Percentiles rank a stretch among this genome's conserved stretches.
These are phyloP conservation scores for Alternaria triticina DNA, from an alignment of 2,329 filamentous ascomycete species.

Conservation along the genomic window DNA sequence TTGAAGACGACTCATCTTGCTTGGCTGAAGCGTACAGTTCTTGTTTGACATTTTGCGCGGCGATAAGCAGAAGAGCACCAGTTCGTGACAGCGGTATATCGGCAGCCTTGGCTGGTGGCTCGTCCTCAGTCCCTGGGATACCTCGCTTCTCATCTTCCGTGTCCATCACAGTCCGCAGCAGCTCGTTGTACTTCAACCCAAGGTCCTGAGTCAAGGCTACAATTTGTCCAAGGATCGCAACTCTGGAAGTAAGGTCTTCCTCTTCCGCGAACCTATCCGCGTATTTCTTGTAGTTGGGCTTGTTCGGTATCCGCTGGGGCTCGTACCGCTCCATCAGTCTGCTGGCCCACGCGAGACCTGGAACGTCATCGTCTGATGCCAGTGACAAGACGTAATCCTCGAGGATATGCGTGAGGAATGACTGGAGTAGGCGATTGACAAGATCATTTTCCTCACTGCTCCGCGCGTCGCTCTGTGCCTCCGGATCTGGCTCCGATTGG, in stretches of 20 bases:
- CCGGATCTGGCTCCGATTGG: slow-evolving; percentile 59
- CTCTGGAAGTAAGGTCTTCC: slow-evolving; percentile 64
- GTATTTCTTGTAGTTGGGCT: slow-evolving; percentile 67
- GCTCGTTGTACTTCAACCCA: slow-evolving; percentile 55
- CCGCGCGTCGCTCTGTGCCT: slow-evolving; percentile 56
- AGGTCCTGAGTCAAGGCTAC: slow-evolving; percentile 70
- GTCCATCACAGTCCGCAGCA: slow-evolving; percentile 54
- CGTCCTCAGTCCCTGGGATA: slow-evolving; percentile 59
- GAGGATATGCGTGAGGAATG: slow-evolving; percentile 78
- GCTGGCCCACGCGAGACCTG: slow-evolving; percentile 58
- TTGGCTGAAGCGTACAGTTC: slow-evolving; percentile 56
- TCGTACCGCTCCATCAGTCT: slow-evolving; percentile 72
- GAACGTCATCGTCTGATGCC: slow-evolving; percentile 52
- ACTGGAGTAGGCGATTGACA: slow-evolving; percentile 70
- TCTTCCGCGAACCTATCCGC: slow-evolving; percentile 70
- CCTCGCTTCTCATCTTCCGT: slow-evolving; percentile 49
- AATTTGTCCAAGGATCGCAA: slow-evolving; percentile 74
- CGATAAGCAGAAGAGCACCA: slow-evolving; percentile 61
- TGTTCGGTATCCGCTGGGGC: slow-evolving; percentile 62
- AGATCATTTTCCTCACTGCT: slow-evolving; percentile 64
- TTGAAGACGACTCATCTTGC: slow-evolving; percentile 37
- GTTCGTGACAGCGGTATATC: slow-evolving; percentile 64
- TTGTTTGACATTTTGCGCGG: slow-evolving; percentile 58
- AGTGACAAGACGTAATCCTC: slow-evolving; percentile 73
- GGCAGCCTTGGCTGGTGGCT: slow-evolving; percentile 58